phyloP scores from a whole-genome alignment of 2,329 filamentous ascomycete genomes.

The Calonectria leucothoes region DNA sequence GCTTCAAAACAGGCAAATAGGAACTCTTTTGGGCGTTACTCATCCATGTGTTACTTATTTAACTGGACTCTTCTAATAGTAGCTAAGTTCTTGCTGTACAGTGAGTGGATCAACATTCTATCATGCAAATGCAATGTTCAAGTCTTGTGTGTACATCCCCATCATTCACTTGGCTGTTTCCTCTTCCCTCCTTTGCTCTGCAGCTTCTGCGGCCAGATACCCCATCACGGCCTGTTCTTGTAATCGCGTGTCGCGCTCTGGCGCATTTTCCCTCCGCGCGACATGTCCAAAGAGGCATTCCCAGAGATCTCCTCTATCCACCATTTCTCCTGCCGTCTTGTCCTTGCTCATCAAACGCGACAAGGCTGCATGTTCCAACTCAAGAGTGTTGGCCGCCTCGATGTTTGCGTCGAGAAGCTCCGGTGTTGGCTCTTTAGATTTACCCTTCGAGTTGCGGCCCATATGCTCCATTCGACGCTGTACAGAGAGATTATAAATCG shows the following conservation, averaged over 20 bases:
- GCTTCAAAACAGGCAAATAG: not conserved
- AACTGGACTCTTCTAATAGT: not conserved
- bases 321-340: conserved; percentile 80
- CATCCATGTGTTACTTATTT: too few relatives aligned
- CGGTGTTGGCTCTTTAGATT: conserved; percentile 54
- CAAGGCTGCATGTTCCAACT: conserved; percentile 80
- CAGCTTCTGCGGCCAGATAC: conserved; percentile 60
- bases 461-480: conserved; percentile 83
- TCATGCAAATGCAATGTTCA: not conserved
- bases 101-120: not conserved
- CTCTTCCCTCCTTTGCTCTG: conserved; percentile 47
- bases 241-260: conserved; percentile 39
- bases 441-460: conserved; percentile 51
- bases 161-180: conserved; percentile 8
- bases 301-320: conserved; percentile 86
- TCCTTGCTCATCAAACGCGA: conserved; percentile 77
- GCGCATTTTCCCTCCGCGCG: conserved; percentile 42
- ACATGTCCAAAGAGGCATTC: conserved; percentile 83
- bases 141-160: not conserved
- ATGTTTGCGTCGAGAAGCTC: conserved; percentile 71
- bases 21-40: too few relatives aligned
- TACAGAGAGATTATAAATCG: conserved; percentile 89
- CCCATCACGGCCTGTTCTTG: conserved; percentile 51
- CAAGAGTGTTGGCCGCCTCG: conserved; percentile 86
- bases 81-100: not conserved